Evolutionary conservation across 306 rosid species (phyloP).

Genomic region (Cucurbita argyrosperma): DNA sequence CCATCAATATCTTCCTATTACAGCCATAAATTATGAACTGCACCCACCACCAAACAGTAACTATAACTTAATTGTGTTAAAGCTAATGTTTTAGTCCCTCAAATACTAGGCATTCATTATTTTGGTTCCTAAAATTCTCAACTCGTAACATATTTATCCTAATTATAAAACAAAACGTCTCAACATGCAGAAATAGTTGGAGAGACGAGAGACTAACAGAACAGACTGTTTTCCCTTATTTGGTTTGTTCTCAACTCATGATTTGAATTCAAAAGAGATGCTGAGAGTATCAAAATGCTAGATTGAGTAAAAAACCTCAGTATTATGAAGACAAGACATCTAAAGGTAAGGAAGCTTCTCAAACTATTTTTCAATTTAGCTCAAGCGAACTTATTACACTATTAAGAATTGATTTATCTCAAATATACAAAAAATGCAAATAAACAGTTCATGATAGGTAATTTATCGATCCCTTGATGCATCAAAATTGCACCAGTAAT

Average conservation of each 20-base stretch:
- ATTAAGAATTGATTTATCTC: too few species aligned
- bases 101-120: not conserved
- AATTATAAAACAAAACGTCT: not conserved
- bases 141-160: not conserved
- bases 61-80: not conserved
- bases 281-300: not conserved
- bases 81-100: not conserved
- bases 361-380: not conserved
- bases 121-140: not conserved
- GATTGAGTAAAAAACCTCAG: not conserved
- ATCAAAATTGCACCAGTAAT: not conserved
- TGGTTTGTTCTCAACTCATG: not conserved
- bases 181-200: not conserved
- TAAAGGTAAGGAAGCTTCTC: not conserved
- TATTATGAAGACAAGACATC: not conserved
- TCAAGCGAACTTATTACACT: not conserved
- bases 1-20: not conserved
- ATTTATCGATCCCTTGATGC: not conserved
- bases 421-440: too few species aligned
- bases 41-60: not conserved
- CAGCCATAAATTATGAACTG: not conserved
- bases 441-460: not conserved
- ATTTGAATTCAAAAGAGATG: not conserved
- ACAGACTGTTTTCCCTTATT: not conserved
- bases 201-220: not conserved